Evolutionary conservation across 257 asterid genomes (phyloP).

Genomic region (Euphrasia confusa): DNA sequence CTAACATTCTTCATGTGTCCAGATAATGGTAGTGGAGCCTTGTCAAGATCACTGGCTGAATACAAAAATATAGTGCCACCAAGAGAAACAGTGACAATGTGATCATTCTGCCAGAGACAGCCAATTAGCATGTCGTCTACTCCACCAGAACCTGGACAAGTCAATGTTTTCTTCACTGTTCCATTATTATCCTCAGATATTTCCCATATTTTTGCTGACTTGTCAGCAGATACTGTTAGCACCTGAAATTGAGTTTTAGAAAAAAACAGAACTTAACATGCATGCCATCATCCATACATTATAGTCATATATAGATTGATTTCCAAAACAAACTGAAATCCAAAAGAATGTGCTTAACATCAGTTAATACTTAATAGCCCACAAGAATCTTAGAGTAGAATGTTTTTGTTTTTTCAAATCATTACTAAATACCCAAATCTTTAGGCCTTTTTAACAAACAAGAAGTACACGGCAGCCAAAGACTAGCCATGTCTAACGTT

Average conservation of each 20-base stretch:
- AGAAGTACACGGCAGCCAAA: too few species aligned
- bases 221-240: slow-evolving; percentile 91
- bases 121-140: slow-evolving; percentile 97
- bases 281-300: neutral
- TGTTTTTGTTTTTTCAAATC: too few species aligned
- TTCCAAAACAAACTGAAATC: neutral
- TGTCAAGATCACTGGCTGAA: slow-evolving; percentile 76
- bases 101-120: slow-evolving; percentile 90
- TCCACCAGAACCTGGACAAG: slow-evolving; percentile 85
- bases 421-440: too few species aligned
- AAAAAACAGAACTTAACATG: slow-evolving; percentile 3
- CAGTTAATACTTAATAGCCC: too few species aligned
- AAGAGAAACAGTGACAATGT: slow-evolving; percentile 79
- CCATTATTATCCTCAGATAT: slow-evolving; percentile 76
- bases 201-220: slow-evolving; percentile 93
- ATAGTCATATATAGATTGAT: neutral
- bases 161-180: slow-evolving; percentile 59
- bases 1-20: slow-evolving; percentile 93
- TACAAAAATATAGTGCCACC: slow-evolving; percentile 82
- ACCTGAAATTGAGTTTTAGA: slow-evolving; percentile 47
- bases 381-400: too few species aligned
- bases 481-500: too few species aligned
- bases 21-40: slow-evolving; percentile 59
- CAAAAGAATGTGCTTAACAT: neutral
- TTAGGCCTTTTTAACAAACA: too few species aligned